Percentiles rank a stretch among this genome's conserved stretches.
Conservation (phyloP, 192 early-diverging fungal genomes). For the Backusella westeae region DNA sequence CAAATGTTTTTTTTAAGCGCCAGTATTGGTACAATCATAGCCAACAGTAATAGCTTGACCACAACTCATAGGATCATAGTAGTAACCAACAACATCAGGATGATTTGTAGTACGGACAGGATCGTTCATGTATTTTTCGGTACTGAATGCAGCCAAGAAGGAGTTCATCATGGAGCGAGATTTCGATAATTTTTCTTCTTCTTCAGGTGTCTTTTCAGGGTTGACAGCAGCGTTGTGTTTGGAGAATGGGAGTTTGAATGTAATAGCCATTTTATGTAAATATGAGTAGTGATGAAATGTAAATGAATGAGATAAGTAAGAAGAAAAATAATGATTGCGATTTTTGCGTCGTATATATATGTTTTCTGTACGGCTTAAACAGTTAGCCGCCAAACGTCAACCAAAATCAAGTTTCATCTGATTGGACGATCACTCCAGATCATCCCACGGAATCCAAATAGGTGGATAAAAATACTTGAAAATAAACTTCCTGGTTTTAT, state of each 20-base stretch:
- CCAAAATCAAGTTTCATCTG: background rate
- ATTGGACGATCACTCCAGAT: background rate
- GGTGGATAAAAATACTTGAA: background rate
- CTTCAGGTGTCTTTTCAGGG: background rate
- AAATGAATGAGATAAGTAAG: background rate
- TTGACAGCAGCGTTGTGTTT: background rate
- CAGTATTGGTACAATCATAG: conserved; percentile 27
- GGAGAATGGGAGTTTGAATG: background rate
- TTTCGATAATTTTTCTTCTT: background rate
- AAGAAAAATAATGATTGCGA: background rate
- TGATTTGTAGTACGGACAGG: conserved; percentile 24
- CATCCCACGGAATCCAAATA: conserved; percentile 2
- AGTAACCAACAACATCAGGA: conserved; percentile 33
- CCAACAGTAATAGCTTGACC: background rate
- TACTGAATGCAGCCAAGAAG: background rate
- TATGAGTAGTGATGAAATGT: background rate
- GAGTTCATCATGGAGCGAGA: background rate
- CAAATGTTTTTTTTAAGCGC: conserved; percentile 22
- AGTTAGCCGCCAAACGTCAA: conserved; percentile 11
- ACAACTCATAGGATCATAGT: conserved; percentile 30
- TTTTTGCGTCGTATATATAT: background rate
- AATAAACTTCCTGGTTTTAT: conserved; percentile 1
- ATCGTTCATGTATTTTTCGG: conserved; percentile 20
- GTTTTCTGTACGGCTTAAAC: conserved; percentile 10
- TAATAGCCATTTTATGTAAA: background rate